phyloP scores from a whole-genome alignment of 257 asterid genomes.

The Haberlea rhodopensis region DNA sequence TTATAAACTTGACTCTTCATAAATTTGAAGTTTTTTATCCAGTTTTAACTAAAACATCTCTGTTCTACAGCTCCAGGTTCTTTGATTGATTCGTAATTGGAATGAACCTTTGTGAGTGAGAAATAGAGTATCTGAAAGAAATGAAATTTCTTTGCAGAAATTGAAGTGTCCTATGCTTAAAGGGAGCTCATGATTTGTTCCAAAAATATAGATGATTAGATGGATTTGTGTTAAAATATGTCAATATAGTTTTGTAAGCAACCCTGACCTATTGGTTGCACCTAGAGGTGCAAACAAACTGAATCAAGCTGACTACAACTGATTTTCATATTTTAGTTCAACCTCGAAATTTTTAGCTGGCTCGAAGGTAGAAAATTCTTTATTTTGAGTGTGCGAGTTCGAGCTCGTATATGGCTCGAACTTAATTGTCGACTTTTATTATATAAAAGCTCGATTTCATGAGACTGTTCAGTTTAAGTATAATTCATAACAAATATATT shows the following conservation, averaged over 20 bases:
- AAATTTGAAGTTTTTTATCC: constrained; percentile 8
- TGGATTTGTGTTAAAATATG: neutral
- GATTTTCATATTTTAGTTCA: too few species aligned
- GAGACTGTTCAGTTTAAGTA: neutral
- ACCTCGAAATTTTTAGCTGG: neutral
- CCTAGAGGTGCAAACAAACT: too few species aligned
- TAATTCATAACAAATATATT: too few species aligned
- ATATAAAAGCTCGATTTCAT: neutral
- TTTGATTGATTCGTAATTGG: constrained; percentile 9
- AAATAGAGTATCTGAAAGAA: neutral
- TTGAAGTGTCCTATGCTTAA: too few species aligned
- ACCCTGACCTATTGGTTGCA: neutral
- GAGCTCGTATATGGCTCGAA: neutral
- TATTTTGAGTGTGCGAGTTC: neutral
- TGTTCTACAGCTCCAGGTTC: constrained; percentile 13
- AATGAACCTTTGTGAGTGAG: constrained; percentile 9
- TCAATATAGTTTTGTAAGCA: too few species aligned
- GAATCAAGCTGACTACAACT: neutral
- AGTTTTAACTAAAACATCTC: constrained; percentile 3
- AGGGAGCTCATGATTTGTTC: neutral
- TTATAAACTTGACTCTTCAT: constrained; percentile 9
- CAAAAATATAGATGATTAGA: neutral
- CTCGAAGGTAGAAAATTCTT: neutral
- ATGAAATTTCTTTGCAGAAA: neutral
- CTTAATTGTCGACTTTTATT: neutral